Evolutionary conservation across 2,329 filamentous ascomycete species (phyloP).

Genomic region (Arthrobotrys sphaeroides): DNA sequence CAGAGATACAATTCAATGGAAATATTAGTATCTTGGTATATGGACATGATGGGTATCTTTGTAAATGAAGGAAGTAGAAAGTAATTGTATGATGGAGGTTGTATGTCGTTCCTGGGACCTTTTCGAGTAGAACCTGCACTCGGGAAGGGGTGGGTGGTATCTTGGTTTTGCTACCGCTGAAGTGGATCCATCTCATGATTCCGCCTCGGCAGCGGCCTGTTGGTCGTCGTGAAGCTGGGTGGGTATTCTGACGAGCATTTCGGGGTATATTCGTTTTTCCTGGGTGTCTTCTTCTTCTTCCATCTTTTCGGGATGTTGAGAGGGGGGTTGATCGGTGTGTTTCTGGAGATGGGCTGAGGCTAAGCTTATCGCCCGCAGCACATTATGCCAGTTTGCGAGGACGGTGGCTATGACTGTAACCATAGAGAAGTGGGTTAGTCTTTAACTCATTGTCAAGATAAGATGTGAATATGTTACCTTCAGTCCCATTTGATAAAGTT

Average conservation of each 20-base stretch:
- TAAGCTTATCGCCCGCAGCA: slow-evolving; percentile 85
- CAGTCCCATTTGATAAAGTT: slow-evolving; percentile 81
- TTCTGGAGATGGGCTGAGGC: slow-evolving; percentile 79
- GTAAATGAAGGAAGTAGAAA: too few relatives aligned
- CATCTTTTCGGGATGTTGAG: slow-evolving; percentile 64
- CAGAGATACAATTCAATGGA: not conserved
- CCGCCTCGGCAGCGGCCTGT: slow-evolving; percentile 18
- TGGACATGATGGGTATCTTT: slow-evolving; percentile 9
- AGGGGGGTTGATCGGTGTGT: slow-evolving; percentile 66
- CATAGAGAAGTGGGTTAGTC: not conserved
- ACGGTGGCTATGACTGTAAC: slow-evolving; percentile 79
- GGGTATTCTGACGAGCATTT: slow-evolving; percentile 84
- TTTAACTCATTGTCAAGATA: not conserved
- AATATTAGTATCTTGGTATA: too few relatives aligned
- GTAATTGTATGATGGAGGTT: too few relatives aligned
- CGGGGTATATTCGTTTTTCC: slow-evolving; percentile 66
- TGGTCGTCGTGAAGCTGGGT: slow-evolving; percentile 50
- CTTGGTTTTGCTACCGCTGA: too few relatives aligned
- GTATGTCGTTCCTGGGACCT: too few relatives aligned
- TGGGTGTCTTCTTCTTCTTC: slow-evolving; percentile 61
- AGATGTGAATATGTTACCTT: slow-evolving; percentile 67
- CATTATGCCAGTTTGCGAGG: slow-evolving; percentile 86
- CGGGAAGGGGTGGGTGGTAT: too few relatives aligned
- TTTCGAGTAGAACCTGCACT: too few relatives aligned
- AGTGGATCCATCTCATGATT: not conserved